Evolutionary conservation across 371 early-diverging fungal species (phyloP), one percentile per base, ranked within the genome.

Genomic region (Apophysomyces variabilis): DNA sequence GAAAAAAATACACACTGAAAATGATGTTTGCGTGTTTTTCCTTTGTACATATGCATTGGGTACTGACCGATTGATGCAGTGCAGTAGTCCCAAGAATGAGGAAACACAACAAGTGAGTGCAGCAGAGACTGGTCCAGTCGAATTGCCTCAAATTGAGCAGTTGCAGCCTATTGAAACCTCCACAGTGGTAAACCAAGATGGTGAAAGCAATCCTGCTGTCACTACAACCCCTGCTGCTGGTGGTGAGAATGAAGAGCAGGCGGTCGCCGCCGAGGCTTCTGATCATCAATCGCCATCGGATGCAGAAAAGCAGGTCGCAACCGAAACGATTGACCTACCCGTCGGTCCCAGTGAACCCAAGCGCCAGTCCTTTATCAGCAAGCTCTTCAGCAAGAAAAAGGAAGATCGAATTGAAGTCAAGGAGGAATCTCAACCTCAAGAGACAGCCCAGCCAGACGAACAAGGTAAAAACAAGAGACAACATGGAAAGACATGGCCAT

Each of bases 301-400:
- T 39, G 57, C 57, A 5, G 64, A 35, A 16, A 57, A 26, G 18
- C 16, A 18, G 21, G 39, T 3, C 50, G 9, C 21, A 38, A 38
- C 58, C 8, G 38, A 54, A 4, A 18, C 26, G 3, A 21, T n/a
- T 8, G 32, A 39, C 1, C 44, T 8, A 14, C 64, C 56, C 12
- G 60, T 12, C 4, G 16, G n/a, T 38, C 64, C 85, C 85, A 44
- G 84, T 79, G 62, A 87, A 13, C 64, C 92, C 11, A 70, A 72
- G 59, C 74, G 67, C 16, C 73, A 73, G 44, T 66, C 70, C 35
- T 58, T 68, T 36, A 59, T 67, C 14, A 65, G 65, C 41, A 74
- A 68, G 32, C 18, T 65, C n/a, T 68, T 68, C 38, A 59, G 68
- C n/a, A 68, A 74, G 43, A 66, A 71, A 60, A 61, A 67, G 50